These are phyloP conservation scores for Phytophthora idaei DNA, from an alignment of 352 stramenopile genomes.

Conservation along the genomic window DNA sequence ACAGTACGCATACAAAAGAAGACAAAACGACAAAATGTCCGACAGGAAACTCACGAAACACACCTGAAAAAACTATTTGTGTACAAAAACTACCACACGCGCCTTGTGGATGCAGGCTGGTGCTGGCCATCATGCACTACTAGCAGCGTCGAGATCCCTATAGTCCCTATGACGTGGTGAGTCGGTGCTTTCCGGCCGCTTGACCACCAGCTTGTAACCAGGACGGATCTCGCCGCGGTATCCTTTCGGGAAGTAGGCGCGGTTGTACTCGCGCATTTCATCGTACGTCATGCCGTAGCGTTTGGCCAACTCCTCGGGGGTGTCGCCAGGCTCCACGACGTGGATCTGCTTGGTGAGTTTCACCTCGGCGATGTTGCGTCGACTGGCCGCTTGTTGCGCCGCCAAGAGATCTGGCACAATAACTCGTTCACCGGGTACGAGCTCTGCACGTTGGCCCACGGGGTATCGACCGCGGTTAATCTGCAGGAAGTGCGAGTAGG, in stretches of 20 bases:
- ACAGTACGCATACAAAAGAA: slow-evolving; percentile 28
- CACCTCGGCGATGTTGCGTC: slow-evolving; percentile 78
- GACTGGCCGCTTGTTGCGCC: slow-evolving; percentile 50
- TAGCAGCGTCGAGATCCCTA: slow-evolving; percentile 31
- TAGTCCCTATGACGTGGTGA: slow-evolving; percentile 37
- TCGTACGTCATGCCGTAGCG: slow-evolving; percentile 85
- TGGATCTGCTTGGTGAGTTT: slow-evolving; percentile 90
- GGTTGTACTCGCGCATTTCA: slow-evolving; percentile 86
- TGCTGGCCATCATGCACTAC: slow-evolving; percentile 28
- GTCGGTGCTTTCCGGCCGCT: slow-evolving; percentile 37
- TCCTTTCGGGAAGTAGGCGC: slow-evolving; percentile 86
- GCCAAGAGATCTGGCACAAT: slow-evolving; percentile 78
- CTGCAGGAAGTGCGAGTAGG: slow-evolving; percentile 74
- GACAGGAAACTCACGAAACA: slow-evolving; percentile 10
- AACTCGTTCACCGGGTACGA: slow-evolving; percentile 63
- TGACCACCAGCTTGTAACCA: slow-evolving; percentile 86
- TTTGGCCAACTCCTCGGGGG: slow-evolving; percentile 64
- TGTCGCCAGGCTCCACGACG: slow-evolving; percentile 73
- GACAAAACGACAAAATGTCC: not conserved
- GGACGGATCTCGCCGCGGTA: slow-evolving; percentile 80
- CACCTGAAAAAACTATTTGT: slow-evolving; percentile 14
- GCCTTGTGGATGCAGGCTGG: slow-evolving; percentile 19
- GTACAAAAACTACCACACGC: slow-evolving; percentile 21
- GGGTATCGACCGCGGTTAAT: slow-evolving; percentile 81
- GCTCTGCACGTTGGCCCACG: slow-evolving; percentile 63